Base-by-base conservation (phyloP, 2,329 filamentous ascomycete genomes). In the Arthrobotrys musiformis region DNA sequence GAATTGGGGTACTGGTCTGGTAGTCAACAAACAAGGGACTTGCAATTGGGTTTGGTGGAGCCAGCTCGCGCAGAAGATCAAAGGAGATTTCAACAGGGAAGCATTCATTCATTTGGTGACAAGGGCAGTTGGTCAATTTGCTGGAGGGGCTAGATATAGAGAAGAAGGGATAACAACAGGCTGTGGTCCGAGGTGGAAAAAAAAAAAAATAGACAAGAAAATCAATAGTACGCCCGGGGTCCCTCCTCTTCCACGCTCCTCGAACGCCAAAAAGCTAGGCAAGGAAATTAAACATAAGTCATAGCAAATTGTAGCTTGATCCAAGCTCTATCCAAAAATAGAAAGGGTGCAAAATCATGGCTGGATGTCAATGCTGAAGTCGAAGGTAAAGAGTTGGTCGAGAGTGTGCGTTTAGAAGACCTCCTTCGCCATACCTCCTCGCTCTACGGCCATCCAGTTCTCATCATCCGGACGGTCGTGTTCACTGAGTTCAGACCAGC, bases 371-470 rank as follows among this genome's bases (percentile, higher is more conserved):
- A 33, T 17, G 19, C 15, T 17, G 33, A 52, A 30, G 19, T 33
- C 4, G 40, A 58, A 22, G 17, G 26, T 8, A 24, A 24, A 17
- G n/a, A 26, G 17, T 63, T 48, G 26, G 24, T 48, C 9, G 35
- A 13, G 30, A 24, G 54, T 15, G 22, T n/a, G 8, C 4, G 44
- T 37, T 61, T 70, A 76, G 17, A 30, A 76, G n/a, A 76, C 72
- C 9, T 76, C 72, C 50, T 70, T 76, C 8, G 66, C 64, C 64
- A 76, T 76, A 5, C 72, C 72, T 30, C 66, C 66, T 15, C 72
- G 56, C 17, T 76, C 72, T 24, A 76, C 72, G 5, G 72, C 72
- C 72, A 76, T 76, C 72, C 72, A 76, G 13, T 76, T 52, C 42
- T 76, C 66, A 7, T 76, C 72, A 19, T 76, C 64, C 9, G 30